These are phyloP conservation scores for Groenewaldozyma salmanticensis DNA, from an alignment of 805 yeast species.

Conservation along the genomic window DNA sequence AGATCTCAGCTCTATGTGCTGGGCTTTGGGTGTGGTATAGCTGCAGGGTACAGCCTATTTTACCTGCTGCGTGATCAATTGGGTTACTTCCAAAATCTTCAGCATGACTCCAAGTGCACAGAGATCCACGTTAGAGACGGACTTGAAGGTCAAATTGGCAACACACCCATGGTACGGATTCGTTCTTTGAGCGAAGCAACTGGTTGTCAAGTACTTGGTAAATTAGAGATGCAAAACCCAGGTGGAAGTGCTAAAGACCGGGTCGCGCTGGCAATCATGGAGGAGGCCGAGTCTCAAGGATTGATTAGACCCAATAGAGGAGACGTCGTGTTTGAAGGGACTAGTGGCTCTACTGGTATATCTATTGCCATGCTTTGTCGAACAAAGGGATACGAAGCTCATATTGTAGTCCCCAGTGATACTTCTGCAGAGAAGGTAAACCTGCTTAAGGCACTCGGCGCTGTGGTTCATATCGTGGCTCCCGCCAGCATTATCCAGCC, in stretches of 20 bases:
- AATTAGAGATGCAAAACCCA: constrained; percentile 76
- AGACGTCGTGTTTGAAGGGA: constrained; percentile 84
- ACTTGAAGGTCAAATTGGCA: constrained; percentile 73
- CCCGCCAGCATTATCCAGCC: constrained; percentile 96
- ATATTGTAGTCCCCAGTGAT: constrained; percentile 91
- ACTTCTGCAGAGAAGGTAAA: constrained; percentile 77
- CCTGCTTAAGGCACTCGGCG: constrained; percentile 67
- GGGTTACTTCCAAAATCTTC: too few relatives aligned
- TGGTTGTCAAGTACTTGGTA: constrained; percentile 79
- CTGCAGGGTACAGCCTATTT: too few relatives aligned
- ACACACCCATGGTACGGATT: constrained; percentile 75
- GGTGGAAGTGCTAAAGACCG: constrained; percentile 96
- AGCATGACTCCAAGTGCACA: too few relatives aligned
- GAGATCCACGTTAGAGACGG: constrained; percentile 29
- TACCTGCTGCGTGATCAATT: too few relatives aligned
- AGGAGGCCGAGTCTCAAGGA: constrained; percentile 55
- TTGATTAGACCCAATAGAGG: constrained; percentile 48
- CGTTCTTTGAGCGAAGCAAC: constrained; percentile 61
- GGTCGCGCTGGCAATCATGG: constrained; percentile 77
- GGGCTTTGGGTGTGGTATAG: too few relatives aligned
- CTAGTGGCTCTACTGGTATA: constrained; percentile 95
- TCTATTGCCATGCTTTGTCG: constrained; percentile 85
- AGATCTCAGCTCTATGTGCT: too few relatives aligned
- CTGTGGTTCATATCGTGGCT: constrained; percentile 70
- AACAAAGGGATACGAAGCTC: constrained; percentile 80